Evolutionary conservation across 2,329 filamentous ascomycete genomes (phyloP).

Genomic region (Stagonosporopsis rhizophila): DNA sequence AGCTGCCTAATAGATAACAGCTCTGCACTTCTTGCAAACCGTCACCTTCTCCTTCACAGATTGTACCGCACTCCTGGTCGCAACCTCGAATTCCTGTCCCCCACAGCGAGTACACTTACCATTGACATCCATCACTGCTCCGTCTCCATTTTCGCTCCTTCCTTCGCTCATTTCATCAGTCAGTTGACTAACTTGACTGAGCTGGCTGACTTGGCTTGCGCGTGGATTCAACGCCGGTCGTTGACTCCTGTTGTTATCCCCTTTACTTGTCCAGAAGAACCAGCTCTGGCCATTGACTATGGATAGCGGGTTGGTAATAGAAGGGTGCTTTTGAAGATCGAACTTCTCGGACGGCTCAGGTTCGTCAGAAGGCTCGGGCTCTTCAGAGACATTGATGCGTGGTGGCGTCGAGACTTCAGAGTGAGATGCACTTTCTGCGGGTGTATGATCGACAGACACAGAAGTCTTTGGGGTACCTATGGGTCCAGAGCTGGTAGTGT

Average conservation of each 20-base stretch:
- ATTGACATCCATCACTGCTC: neutral
- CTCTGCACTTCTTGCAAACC: conserved; percentile 65
- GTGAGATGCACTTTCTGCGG: conserved; percentile 19
- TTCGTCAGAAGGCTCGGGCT: neutral
- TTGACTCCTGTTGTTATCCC: neutral
- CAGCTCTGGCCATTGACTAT: conserved; percentile 60
- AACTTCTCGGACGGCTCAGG: neutral
- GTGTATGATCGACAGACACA: conserved; percentile 23
- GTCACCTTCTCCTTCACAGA: conserved; percentile 57
- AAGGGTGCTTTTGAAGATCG: conserved; percentile 1
- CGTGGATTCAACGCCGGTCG: conserved; percentile 45
- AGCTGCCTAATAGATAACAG: neutral
- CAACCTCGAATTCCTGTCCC: conserved; percentile 68
- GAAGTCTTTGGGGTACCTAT: conserved; percentile 31
- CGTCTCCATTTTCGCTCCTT: conserved; percentile 56
- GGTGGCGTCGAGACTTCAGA: conserved; percentile 12
- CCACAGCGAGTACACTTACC: conserved; percentile 63
- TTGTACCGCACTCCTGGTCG: conserved; percentile 55
- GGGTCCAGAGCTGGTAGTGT: conserved; percentile 24
- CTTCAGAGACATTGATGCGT: neutral
- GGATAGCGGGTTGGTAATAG: conserved; percentile 54
- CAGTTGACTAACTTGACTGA: conserved; percentile 67
- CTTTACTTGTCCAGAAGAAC: conserved; percentile 55
- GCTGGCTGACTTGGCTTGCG: conserved; percentile 58
- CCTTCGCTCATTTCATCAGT: conserved; percentile 37